Evolutionary conservation across 2,329 filamentous ascomycete species (phyloP).

Genomic region (Didymella exigua): DNA sequence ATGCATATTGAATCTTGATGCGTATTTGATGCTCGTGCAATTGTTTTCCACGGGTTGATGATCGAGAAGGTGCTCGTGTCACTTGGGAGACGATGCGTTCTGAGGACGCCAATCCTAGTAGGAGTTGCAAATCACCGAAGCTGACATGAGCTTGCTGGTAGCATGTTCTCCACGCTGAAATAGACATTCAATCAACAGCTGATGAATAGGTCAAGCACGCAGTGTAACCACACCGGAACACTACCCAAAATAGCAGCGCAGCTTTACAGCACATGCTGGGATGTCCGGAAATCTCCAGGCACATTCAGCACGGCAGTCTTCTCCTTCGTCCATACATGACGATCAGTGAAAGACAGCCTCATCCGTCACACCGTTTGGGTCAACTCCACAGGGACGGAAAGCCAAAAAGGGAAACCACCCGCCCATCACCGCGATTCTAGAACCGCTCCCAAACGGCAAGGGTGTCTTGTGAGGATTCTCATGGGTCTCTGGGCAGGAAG

Average conservation of each 20-base stretch:
- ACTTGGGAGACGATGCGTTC: neutral
- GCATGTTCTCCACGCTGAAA: neutral
- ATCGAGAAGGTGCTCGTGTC: neutral
- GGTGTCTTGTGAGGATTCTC: neutral
- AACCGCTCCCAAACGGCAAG: neutral
- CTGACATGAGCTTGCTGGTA: neutral
- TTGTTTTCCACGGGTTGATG: neutral
- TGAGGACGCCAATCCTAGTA: neutral
- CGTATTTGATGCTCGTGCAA: neutral
- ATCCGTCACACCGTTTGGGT: neutral
- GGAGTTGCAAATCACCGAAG: neutral
- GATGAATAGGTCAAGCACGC: conserved; percentile 37
- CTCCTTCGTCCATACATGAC: neutral
- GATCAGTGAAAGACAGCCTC: neutral
- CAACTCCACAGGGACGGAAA: neutral
- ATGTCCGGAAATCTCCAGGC: neutral
- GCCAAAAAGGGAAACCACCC: conserved; percentile 13
- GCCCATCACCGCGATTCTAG: conserved; percentile 11
- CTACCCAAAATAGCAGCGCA: neutral
- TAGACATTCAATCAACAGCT: conserved; percentile 26
- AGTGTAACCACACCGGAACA: conserved; percentile 27
- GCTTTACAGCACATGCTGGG: neutral
- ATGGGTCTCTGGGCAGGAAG: conserved; percentile 4
- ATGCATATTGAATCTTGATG: neutral
- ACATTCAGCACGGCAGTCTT: no score